Base-by-base conservation (phyloP, 495 filamentous ascomycete species). In the Talaromyces nanjingensis region DNA sequence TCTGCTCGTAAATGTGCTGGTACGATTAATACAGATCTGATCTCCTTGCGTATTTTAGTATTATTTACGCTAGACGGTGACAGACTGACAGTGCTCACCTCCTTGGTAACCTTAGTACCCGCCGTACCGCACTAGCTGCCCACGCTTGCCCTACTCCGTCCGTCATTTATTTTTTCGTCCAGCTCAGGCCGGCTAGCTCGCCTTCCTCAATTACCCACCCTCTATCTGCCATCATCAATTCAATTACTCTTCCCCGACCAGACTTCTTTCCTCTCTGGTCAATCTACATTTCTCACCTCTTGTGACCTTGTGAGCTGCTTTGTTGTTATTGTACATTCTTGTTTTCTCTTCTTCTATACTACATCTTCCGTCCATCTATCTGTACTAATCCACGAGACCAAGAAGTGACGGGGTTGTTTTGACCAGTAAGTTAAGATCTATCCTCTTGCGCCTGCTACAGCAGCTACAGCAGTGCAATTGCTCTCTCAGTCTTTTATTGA, bases 161-260 rank as follows among this genome's bases (percentile, higher is more conserved):
- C 53, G 53, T 56, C 22, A 54, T 56, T 2, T 56, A 27, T 56
- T 56, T 56, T 56, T 27, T 56, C 11, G 22, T 27, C 33, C 31
- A 37, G 39, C 27, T 33, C 57, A 33, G 29, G 25, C 57, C 37
- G 27, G 55, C 24, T 58, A 29, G 55, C 31, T 34, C 42, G 33
- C 49, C 63, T 42, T 67, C 55, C 53, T 59, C 39, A 58, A 52
- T 57, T 59, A 49, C 64, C 64, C 53, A 59, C 62, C 64, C n/a
- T 49, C 39, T 56, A 60, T 60, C 63, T 67, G 56, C 56, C 67
- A 60, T 39, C 31, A 37, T 60, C 39, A 60, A 39, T 39, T 60
- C 58, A 47, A 47, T 20, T 66, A 56, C 62, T 64, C 66, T 60
- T 67, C 27, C 64, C 63, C 64, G 34, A 39, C 37, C 37, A 42